Percentiles rank a stretch among this genome's conserved stretches.
phyloP scores from a whole-genome alignment of 176 grass and related monocot species.

The bread wheat (Triticum aestivum) region DNA sequence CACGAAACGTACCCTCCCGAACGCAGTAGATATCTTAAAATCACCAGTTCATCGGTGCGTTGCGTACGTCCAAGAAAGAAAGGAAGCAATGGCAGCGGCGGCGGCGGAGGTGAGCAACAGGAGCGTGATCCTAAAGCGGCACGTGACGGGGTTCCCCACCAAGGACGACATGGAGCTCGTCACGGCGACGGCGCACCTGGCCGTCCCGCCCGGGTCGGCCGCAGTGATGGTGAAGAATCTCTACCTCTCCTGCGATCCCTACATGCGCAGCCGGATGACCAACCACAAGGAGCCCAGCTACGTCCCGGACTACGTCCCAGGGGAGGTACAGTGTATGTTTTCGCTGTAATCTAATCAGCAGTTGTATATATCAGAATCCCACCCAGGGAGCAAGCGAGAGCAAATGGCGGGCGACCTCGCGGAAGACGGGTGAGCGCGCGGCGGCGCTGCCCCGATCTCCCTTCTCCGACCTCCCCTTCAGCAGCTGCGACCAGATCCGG shows the following conservation, averaged over 20 bases:
- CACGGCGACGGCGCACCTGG: background rate
- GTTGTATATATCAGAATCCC: background rate
- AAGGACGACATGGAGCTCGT: slow-evolving; percentile 9
- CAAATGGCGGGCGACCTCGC: no score
- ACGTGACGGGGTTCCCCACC: slow-evolving; percentile 38
- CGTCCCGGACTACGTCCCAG: slow-evolving; percentile 31
- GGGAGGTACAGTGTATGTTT: background rate
- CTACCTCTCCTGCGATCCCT: slow-evolving; percentile 72
- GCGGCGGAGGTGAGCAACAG: slow-evolving; percentile 3
- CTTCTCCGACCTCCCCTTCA: no score
- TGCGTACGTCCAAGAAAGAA: background rate
- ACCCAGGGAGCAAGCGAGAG: no score
- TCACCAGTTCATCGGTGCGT: background rate
- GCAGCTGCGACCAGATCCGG: no score
- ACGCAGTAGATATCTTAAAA: background rate
- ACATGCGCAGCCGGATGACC: slow-evolving; percentile 58
- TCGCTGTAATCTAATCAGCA: background rate
- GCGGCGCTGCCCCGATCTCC: no score
- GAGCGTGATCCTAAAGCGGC: slow-evolving; percentile 48
- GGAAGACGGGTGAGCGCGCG: no score
- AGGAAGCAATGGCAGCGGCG: background rate
- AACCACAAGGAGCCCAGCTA: slow-evolving; percentile 25
- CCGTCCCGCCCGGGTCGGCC: background rate
- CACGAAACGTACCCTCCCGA: background rate
- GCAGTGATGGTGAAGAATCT: slow-evolving; percentile 56